phyloP scores from a whole-genome alignment of 129 eudicot species.

The Chrysanthemum makinoi region DNA sequence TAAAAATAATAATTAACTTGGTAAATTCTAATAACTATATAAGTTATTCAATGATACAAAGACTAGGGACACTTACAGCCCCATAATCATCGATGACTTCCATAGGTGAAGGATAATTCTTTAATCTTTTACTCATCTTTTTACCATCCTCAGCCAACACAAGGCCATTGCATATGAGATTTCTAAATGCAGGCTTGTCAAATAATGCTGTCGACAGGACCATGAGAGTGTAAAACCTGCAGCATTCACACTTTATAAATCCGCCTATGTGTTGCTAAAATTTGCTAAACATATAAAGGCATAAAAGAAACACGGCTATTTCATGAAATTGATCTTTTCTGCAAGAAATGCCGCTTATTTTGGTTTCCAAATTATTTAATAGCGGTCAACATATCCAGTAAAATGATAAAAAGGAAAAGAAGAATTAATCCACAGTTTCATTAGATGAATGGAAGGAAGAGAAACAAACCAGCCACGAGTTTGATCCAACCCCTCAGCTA shows the following conservation, averaged over 20 bases:
- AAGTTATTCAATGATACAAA: not conserved
- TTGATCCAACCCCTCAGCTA: constrained; percentile 95
- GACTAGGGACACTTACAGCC: constrained; percentile 54
- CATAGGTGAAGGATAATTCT: constrained; percentile 80
- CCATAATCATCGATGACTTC: constrained; percentile 81
- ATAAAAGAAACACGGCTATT: too few species aligned
- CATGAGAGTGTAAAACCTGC: constrained; percentile 90
- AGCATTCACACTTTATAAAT: not conserved
- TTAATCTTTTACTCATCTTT: constrained; percentile 88
- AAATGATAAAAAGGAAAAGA: not conserved
- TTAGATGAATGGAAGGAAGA: not conserved
- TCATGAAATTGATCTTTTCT: too few species aligned
- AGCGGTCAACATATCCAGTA: too few species aligned
- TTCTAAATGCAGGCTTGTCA: constrained; percentile 80
- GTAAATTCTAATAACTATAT: not conserved
- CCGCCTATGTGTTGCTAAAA: too few species aligned
- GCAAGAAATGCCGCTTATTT: too few species aligned
- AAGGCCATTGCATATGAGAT: constrained; percentile 92
- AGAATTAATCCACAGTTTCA: not conserved
- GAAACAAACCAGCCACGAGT: constrained; percentile 87
- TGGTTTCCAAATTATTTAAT: too few species aligned
- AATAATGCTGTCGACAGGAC: constrained; percentile 88
- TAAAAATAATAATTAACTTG: not conserved
- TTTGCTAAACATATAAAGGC: too few species aligned
- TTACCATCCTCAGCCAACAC: constrained; percentile 93